A percentile compares a stretch with the other conserved stretches of the same genome.
These are phyloP conservation scores for Sutorius australiensis DNA, from an alignment of 768 basidiomycete genomes.

Conservation along the genomic window DNA sequence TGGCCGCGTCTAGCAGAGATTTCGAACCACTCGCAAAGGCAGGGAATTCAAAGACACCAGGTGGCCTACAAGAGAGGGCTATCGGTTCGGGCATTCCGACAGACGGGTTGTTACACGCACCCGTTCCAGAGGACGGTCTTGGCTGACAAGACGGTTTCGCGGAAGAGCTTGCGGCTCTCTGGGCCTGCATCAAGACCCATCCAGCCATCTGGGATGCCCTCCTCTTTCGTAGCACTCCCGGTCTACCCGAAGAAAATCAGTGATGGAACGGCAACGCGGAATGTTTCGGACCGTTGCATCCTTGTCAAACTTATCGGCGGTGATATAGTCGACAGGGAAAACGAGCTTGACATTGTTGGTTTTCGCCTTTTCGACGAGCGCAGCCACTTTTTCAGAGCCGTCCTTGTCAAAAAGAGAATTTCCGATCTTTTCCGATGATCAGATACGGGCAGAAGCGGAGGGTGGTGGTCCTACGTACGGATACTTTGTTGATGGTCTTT, in stretches of 20 bases:
- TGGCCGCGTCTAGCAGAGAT: conserved; percentile 75
- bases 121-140: conserved; percentile 99
- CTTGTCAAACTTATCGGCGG: conserved; percentile 93
- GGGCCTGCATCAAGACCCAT: conserved; percentile 93
- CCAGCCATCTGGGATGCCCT: conserved; percentile 91
- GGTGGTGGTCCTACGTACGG: conserved; percentile 41
- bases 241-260: conserved; percentile 41
- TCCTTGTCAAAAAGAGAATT: conserved; percentile 89
- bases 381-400: conserved; percentile 81
- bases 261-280: not conserved
- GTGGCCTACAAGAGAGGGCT: conserved; percentile 55
- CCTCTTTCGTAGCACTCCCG: conserved; percentile 67
- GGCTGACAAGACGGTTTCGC: conserved; percentile 72
- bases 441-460: not conserved
- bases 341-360: conserved; percentile 89
- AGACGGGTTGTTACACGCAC: conserved; percentile 37
- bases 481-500: conserved; percentile 79
- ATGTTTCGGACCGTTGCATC: conserved; percentile 63
- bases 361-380: conserved; percentile 88
- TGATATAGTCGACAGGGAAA: conserved; percentile 93
- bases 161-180: conserved; percentile 78
- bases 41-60: conserved; percentile 97
- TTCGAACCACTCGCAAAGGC: conserved; percentile 85
- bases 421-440: conserved; percentile 58
- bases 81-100: not conserved